Percentiles rank a stretch among this genome's conserved stretches.
Evolutionary conservation across 352 stramenopile genomes (phyloP).

Genomic region (Thraustochytrium sp.): DNA sequence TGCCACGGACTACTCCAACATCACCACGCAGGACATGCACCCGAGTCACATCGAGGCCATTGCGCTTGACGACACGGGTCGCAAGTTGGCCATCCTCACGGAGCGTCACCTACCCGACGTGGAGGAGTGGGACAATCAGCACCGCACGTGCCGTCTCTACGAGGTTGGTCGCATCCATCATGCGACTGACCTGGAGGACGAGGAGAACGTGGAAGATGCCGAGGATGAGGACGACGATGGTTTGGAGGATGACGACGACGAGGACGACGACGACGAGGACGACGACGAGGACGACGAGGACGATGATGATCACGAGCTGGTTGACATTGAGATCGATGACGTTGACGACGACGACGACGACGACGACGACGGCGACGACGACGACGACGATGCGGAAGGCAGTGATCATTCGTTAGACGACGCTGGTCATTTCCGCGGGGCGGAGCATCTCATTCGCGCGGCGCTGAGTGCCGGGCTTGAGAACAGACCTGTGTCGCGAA

Average conservation of each 20-base stretch:
- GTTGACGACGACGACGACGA: background rate
- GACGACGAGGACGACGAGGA: background rate
- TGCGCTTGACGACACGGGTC: background rate
- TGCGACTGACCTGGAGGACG: background rate
- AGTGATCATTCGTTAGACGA: background rate
- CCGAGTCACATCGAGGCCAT: slow-evolving; percentile 18
- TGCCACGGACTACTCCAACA: slow-evolving; percentile 39
- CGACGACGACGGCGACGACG: background rate
- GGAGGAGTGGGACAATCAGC: background rate
- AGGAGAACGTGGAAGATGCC: background rate
- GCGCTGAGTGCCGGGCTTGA: too few relatives aligned
- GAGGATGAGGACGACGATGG: background rate
- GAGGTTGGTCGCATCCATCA: slow-evolving; percentile 4
- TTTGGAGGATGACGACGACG: slow-evolving; percentile 6
- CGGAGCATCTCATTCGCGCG: too few relatives aligned
- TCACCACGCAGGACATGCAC: slow-evolving; percentile 26
- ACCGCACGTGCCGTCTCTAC: slow-evolving; percentile 22
- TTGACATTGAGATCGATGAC: background rate
- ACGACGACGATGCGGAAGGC: background rate
- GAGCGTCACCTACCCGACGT: background rate
- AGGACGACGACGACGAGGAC: slow-evolving; percentile 37
- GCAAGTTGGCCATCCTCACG: slow-evolving; percentile 21
- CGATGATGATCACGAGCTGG: background rate
- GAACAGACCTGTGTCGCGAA: too few relatives aligned
- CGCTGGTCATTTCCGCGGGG: too few relatives aligned